Percentiles rank a stretch among this genome's conserved stretches.
Conservation (phyloP, 192 early-diverging fungal genomes). For the Coemansia sp. region DNA sequence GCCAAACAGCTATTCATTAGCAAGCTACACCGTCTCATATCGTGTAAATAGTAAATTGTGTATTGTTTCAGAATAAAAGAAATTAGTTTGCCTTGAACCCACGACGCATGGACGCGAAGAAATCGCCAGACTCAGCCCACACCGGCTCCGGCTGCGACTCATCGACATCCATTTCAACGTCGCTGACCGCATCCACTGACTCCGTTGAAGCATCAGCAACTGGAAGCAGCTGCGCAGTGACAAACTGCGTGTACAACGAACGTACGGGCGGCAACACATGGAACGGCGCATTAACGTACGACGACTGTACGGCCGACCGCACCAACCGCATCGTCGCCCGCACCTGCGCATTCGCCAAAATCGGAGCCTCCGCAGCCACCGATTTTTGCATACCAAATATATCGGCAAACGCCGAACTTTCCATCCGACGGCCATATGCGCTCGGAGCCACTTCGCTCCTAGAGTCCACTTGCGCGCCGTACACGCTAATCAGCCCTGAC, state of each 20-base stretch:
- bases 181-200: background rate
- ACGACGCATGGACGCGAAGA: constrained; percentile 14
- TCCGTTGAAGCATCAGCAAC: background rate
- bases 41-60: background rate
- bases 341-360: constrained; percentile 13
- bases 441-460: background rate
- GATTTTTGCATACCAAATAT: constrained; percentile 40
- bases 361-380: constrained; percentile 5
- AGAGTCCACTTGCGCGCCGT: constrained; percentile 16
- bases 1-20: background rate
- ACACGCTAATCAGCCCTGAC: constrained; percentile 35
- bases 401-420: constrained; percentile 30
- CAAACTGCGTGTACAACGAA: constrained; percentile 56
- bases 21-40: background rate
- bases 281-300: constrained; percentile 54
- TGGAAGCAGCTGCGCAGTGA: constrained; percentile 23
- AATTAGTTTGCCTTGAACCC: constrained; percentile 7
- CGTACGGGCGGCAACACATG: constrained; percentile 60
- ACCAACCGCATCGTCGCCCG: constrained; percentile 49
- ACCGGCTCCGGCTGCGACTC: background rate
- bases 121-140: background rate
- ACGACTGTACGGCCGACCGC: constrained; percentile 44
- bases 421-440: constrained; percentile 12
- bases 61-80: background rate
- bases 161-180: constrained; percentile 9